Base-by-base conservation (phyloP, 352 stramenopile species). In the Phytopythium kandeliae region DNA sequence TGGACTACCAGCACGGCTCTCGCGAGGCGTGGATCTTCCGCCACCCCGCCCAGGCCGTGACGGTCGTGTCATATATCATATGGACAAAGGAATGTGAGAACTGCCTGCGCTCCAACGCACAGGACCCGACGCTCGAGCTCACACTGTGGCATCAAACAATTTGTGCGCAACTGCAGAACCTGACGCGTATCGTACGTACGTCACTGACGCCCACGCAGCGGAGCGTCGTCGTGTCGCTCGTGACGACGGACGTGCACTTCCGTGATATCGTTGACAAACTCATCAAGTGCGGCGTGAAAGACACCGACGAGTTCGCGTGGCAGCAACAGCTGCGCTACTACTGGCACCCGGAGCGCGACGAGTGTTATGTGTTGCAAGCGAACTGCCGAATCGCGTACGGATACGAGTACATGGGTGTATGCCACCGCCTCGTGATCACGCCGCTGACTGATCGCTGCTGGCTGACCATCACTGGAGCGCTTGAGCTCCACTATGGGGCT, bases 401-500 rank as follows among this genome's bases (percentile, higher is more conserved):
- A 0, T 97, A 96, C 58, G 88, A 97, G 62, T 97, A 97, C 68
- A 91, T 97, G 69, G 89, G 89, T 6, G 92, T 89, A 11, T 89
- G 82, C 33, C 88, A 71, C 17, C 75, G 92, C 0, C 71, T 98
- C 4, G 92, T 98, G 10, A 97, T 98, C 51, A 98, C 92, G 8
- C 92, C 92, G 11, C 59, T 98, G 36, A 98, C 92, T 0, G 92
- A 98, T 57, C 80, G 90, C 0, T 97, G 87, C 54, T 98, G 94
- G 78, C 92, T 98, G 64, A 97, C 92, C 10, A 86, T 98, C 19
- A 97, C 90, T 1, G 80, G 85, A 17, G 92, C 92, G 2, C 65
- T 98, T 4, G 74, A 91, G 21, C 50, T 98, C 15, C 77, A 69
- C n/a, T 87, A 96, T 24, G 92, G 91, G 10, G 92, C 84, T 6